Conservation (phyloP, 352 stramenopile species). For the Phytophthora aleatoria region DNA sequence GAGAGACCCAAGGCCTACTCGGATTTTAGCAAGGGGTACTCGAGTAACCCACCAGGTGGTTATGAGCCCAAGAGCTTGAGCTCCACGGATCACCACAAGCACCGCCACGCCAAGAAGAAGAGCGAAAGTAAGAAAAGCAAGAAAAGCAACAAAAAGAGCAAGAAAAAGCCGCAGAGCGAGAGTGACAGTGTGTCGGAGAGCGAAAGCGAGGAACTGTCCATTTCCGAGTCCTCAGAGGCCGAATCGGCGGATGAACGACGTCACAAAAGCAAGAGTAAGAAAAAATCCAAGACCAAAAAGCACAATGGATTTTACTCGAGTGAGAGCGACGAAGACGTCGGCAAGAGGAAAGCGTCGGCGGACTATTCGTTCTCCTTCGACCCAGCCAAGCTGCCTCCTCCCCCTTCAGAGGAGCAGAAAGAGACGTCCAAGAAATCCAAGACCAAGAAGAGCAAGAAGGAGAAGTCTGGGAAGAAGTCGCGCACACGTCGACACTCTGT, state of each 20-base stretch:
- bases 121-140: conserved; percentile 42
- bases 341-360: conserved; percentile 27
- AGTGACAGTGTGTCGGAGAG: conserved; percentile 27
- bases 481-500: conserved; percentile 41
- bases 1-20: conserved; percentile 63
- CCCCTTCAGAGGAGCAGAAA: conserved; percentile 33
- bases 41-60: background rate
- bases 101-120: conserved; percentile 50
- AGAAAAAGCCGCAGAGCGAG: conserved; percentile 34
- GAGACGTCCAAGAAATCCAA: conserved; percentile 26
- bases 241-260: conserved; percentile 37
- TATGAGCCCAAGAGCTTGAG: conserved; percentile 24
- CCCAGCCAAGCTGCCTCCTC: conserved; percentile 48
- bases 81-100: conserved; percentile 19
- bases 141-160: conserved; percentile 40
- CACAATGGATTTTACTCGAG: conserved; percentile 39
- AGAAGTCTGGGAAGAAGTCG: conserved; percentile 36
- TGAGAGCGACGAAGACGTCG: conserved; percentile 36
- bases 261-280: conserved; percentile 37
- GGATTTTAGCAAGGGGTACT: conserved; percentile 32
- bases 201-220: conserved; percentile 21
- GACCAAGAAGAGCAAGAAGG: conserved; percentile 36
- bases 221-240: conserved; percentile 34
- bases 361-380: conserved; percentile 60
- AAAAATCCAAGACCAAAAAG: conserved; percentile 44